phyloP scores from a whole-genome alignment of 148 eudicot genomes.

The Euryodendron excelsum region DNA sequence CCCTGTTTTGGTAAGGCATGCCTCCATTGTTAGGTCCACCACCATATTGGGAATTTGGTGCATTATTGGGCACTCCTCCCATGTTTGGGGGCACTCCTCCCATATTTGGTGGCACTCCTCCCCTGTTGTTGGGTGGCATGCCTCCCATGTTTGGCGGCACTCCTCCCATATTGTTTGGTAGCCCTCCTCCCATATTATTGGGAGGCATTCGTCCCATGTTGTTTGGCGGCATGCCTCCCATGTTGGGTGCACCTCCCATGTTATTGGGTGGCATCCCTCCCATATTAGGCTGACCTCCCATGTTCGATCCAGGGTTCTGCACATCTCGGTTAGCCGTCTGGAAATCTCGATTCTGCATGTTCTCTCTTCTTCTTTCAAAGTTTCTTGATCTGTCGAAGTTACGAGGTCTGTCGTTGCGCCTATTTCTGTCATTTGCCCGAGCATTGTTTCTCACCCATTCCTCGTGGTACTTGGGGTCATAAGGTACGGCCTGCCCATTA shows the following conservation, averaged over 20 bases:
- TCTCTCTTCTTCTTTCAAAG: constrained; percentile 69
- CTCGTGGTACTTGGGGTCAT: constrained; percentile 94
- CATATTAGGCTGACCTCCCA: constrained; percentile 28
- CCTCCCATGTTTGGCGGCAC: constrained; percentile 19
- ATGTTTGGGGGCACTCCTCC: constrained; percentile 7
- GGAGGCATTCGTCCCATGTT: constrained; percentile 16
- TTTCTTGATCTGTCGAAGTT: constrained; percentile 83
- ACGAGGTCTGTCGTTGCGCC: constrained; percentile 90
- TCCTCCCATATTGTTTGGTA: constrained; percentile 19
- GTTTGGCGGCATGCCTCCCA: constrained; percentile 18
- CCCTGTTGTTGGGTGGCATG: constrained; percentile 12
- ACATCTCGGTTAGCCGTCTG: constrained; percentile 6
- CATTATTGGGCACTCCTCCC: constrained; percentile 25
- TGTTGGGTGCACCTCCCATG: constrained; percentile 24
- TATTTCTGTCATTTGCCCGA: constrained; percentile 80
- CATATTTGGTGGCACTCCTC: constrained; percentile 13
- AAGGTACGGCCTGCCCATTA: constrained; percentile 87
- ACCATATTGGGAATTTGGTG: constrained; percentile 34
- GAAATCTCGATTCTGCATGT: constrained; percentile 26
- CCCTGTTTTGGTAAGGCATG: constrained; percentile 36
- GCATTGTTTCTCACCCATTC: constrained; percentile 97
- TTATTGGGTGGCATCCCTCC: constrained; percentile 19
- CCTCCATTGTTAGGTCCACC: constrained; percentile 39
- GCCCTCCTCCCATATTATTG: constrained; percentile 11
- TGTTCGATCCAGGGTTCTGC: constrained; percentile 26